phyloP scores from a whole-genome alignment of 1,284 basidiomycete species.

The Anthracocystis setariae region DNA sequence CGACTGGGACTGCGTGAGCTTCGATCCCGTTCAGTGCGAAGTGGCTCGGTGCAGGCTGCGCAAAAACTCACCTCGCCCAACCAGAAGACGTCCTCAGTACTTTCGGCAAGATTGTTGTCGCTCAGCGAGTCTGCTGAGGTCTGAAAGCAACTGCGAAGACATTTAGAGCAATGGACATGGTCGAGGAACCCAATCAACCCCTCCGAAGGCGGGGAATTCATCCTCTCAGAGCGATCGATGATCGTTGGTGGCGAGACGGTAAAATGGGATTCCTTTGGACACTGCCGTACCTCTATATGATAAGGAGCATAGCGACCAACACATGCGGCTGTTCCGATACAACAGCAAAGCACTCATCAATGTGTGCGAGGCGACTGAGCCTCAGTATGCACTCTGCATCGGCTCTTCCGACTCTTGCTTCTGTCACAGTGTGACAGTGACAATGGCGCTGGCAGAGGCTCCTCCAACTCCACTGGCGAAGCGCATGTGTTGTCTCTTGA shows the following conservation, averaged over 20 bases:
- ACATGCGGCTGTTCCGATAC: too few species aligned
- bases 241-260: neutral
- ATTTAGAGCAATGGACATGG: constrained; percentile 36
- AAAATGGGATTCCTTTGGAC: too few species aligned
- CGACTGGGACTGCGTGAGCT: too few species aligned
- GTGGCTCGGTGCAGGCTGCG: neutral
- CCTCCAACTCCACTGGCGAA: neutral
- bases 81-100: constrained; percentile 20
- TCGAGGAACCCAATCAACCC: constrained; percentile 13
- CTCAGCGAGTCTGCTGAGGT: neutral
- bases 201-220: constrained; percentile 14
- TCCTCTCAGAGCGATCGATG: neutral
- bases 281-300: too few species aligned
- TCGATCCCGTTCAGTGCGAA: too few species aligned
- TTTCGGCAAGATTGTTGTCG: neutral
- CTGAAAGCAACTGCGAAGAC: constrained; percentile 9
- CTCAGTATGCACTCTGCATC: constrained; percentile 1
- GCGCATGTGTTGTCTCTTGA: too few species aligned
- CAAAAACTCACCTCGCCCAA: constrained; percentile 30
- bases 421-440: neutral
- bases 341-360: too few species aligned
- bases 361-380: neutral
- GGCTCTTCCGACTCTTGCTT: neutral
- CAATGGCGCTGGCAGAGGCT: neutral
- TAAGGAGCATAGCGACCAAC: too few species aligned